Conservation (phyloP, 345 rosid species). For the Turritis glabra region DNA sequence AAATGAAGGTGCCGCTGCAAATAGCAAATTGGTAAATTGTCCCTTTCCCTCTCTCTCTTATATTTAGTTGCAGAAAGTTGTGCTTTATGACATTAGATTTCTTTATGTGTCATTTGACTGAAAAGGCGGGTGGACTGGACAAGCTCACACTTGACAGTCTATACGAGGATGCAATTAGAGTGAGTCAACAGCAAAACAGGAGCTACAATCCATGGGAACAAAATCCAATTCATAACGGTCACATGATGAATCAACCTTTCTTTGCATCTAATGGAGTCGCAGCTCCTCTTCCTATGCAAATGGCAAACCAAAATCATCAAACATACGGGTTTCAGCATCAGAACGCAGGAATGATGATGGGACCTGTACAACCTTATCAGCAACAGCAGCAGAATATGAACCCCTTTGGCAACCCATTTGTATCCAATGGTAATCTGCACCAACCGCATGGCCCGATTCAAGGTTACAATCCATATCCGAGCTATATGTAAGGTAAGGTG, state of each 20-base stretch:
- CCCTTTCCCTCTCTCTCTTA: neutral
- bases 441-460: conserved; percentile 29
- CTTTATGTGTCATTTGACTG: conserved; percentile 10
- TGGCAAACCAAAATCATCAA: conserved; percentile 38
- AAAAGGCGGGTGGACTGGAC: conserved; percentile 94
- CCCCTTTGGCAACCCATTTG: conserved; percentile 42
- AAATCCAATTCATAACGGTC: conserved; percentile 44
- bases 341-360: conserved; percentile 71
- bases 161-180: conserved; percentile 92
- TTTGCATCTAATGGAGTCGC: conserved; percentile 22
- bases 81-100: conserved; percentile 3
- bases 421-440: conserved; percentile 32
- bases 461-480: conserved; percentile 39
- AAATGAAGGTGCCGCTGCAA: conserved; percentile 61
- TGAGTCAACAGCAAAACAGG: conserved; percentile 59
- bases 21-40: conserved; percentile 72
- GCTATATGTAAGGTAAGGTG: conserved; percentile 24
- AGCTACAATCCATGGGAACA: conserved; percentile 95
- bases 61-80: neutral
- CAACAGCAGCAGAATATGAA: conserved; percentile 28
- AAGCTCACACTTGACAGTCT: conserved; percentile 89
- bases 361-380: conserved; percentile 30
- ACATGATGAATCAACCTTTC: conserved; percentile 53
- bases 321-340: conserved; percentile 37
- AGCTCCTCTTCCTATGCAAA: conserved; percentile 27